Evolutionary conservation across 139 green algal species (phyloP).

Genomic region (Pseudopediastrum boryanum): DNA sequence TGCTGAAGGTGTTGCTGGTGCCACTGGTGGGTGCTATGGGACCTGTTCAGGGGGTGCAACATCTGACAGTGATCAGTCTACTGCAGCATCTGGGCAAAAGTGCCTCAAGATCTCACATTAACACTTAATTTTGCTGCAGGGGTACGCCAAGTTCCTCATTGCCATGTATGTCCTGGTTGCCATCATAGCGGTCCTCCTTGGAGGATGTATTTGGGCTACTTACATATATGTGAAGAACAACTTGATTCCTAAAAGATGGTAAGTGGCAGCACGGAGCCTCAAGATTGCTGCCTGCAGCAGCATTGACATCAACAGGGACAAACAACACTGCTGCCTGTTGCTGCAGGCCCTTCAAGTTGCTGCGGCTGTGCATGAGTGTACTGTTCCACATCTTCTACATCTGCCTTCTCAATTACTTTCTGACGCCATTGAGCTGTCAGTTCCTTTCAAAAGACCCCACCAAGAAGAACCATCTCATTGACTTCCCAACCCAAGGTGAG

Average conservation of each 20-base stretch:
- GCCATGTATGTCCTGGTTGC: constrained; percentile 39
- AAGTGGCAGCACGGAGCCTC: not conserved
- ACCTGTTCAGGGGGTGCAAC: not conserved
- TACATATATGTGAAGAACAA: constrained; percentile 11
- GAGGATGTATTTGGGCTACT: constrained; percentile 12
- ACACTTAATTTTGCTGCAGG: constrained; percentile 35
- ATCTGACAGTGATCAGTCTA: not conserved
- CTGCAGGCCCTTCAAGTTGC: constrained; percentile 54
- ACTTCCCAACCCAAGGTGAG: constrained; percentile 14
- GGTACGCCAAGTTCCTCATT: constrained; percentile 4
- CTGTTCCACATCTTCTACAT: constrained; percentile 58
- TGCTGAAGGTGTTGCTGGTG: constrained; percentile 12
- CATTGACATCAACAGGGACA: not conserved
- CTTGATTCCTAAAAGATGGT: constrained; percentile 27
- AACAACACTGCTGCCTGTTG: constrained; percentile 25
- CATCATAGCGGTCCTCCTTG: not conserved
- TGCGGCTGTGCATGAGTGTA: constrained; percentile 44
- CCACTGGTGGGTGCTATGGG: not conserved
- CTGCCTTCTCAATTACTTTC: constrained; percentile 42
- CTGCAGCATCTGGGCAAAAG: not conserved
- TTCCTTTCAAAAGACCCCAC: constrained; percentile 28
- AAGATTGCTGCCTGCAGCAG: not conserved
- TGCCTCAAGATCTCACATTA: no score
- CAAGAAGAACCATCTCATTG: not conserved
- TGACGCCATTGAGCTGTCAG: constrained; percentile 42